Evolutionary conservation across 2,329 filamentous ascomycete genomes (phyloP), one percentile per base, ranked within the genome.

Genomic region (Ceratocystis lukuohia): DNA sequence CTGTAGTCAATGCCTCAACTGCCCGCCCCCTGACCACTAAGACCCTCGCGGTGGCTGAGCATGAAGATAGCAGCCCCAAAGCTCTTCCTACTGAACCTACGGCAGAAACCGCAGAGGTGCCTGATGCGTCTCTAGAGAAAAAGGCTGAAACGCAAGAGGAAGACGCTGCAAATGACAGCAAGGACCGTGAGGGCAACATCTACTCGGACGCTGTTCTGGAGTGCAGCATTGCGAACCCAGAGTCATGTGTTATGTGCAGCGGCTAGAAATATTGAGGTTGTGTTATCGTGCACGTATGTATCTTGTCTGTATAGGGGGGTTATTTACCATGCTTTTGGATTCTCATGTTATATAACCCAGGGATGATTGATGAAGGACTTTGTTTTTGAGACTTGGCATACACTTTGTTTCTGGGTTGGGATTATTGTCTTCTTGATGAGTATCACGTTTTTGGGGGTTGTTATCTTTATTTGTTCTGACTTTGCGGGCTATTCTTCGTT

Each of bases 221-320:
- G 72, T 99, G 94, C 81, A 96, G 92, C 78, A 97, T 99, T 76
- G 92, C 97, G 75, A 96, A 97, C 80, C 91, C 88, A 71, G 94
- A 99, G 75, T 82, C 88, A 61, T 99, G 94, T 75, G 75, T 96
- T 70, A 97, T 99, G 94, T 99, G 94, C 86, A 95, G 90, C 77
- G 93, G 92, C 80, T 97, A 83, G 76, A 57, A 41, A 1, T 45
- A 22, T 44, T 48, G 25, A n/a, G 41, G 22, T 12, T 22, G 12
- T 22, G 22, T 12, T 33, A 12, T 30, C 33, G 33, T 61, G 44
- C 48, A n/a, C 61, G 10, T 44, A 30, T 45, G 22, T 61, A 22
- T 41, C 30, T 37, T 59, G 57, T 12, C 12, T 62, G 45, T 30
- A 25, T 57, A 41, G 37, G 10, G 37, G 37, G 10, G 37, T 41